Evolutionary conservation across 345 rosid genomes (phyloP), one percentile per base, ranked within the genome.

Genomic region (Hevea brasiliensis): DNA sequence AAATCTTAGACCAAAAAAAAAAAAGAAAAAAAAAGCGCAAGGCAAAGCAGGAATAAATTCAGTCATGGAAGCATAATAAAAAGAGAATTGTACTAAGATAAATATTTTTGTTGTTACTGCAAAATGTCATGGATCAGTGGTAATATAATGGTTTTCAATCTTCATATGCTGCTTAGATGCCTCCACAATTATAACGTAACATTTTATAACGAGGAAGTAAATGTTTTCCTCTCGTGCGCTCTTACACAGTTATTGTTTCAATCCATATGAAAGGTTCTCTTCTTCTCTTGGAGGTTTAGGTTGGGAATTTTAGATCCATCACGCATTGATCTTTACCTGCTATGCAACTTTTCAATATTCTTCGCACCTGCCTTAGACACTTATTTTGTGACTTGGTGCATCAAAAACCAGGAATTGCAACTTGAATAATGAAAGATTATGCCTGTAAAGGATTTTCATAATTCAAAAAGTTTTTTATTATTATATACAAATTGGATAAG

Each of bases 201-300:
- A 24, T 37, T 54, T 37, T 62, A 62, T 61, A 45, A 18, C 7
- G 65, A 45, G 75, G 62, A 68, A 37, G 70, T 61, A 76, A 70
- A 66, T 27, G n/a, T 4, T 56, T 56, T 55, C 23, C 48, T 26
- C 18, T 18, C 12, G 2, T 15, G 44, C 44, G 1, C 12, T 42
- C 77, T 65, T 70, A 44, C 70, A 54, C 41, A 50, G 64, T 50
- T 61, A 60, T 74, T 80, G 86, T 73, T 75, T 77, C 81, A 40
- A 70, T 65, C 73, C 61, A 59, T 61, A 55, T 80, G 84, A 77
- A 73, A 58, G 74, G 70, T 71, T 75, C 37, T n/a, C n/a, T n/a
- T 77, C 78, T 72, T 76, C 82, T 61, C 69, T 51, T 76, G 56
- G 56, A 58, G 64, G 61, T 72, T 63, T 47, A 70, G 64, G 73